Evolutionary conservation across 257 asterid genomes (phyloP).

Genomic region (Oldenlandia corymbosa): DNA sequence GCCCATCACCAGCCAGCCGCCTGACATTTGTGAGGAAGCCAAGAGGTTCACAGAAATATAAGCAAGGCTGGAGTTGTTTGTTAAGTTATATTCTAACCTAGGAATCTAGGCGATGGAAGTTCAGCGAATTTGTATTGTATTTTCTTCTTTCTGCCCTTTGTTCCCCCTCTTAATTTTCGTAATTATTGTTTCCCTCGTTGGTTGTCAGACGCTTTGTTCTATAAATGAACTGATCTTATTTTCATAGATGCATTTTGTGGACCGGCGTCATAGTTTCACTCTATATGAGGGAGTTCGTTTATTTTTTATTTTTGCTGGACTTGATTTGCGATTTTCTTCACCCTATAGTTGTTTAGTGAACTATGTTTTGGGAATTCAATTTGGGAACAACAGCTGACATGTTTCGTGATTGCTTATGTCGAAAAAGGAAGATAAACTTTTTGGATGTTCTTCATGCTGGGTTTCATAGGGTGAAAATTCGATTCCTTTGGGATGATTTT

Average conservation of each 20-base stretch:
- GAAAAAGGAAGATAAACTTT: no score
- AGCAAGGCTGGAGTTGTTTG: constrained; percentile 25
- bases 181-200: constrained; percentile 2
- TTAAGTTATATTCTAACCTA: constrained; percentile 40
- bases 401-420: no score
- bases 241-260: constrained; percentile 5
- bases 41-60: constrained; percentile 28
- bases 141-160: constrained; percentile 21
- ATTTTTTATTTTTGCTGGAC: no score
- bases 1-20: constrained; percentile 20
- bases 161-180: constrained; percentile 13
- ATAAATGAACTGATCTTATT: not conserved
- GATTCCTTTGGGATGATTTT: no score
- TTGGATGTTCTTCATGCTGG: no score
- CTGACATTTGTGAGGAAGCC: constrained; percentile 24
- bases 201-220: constrained; percentile 11
- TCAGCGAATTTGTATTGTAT: constrained; percentile 33
- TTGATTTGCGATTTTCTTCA: no score
- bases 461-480: no score
- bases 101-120: constrained; percentile 23
- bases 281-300: no score
- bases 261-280: no score
- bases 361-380: no score
- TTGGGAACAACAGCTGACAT: no score
- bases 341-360: no score